phyloP scores from a whole-genome alignment of 768 basidiomycete species.

The Galerina sulciceps region DNA sequence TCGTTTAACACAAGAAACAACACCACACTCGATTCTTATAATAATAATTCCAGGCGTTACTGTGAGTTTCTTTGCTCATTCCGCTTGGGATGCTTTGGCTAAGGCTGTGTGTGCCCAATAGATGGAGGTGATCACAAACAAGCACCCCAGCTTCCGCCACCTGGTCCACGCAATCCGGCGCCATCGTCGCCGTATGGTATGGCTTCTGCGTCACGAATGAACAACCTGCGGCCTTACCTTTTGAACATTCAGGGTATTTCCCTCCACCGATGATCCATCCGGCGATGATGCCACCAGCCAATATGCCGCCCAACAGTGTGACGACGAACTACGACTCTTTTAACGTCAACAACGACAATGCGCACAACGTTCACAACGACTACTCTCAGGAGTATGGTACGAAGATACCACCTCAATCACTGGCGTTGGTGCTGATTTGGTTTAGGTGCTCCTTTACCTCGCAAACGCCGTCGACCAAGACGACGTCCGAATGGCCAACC shows the following conservation, averaged over 20 bases:
- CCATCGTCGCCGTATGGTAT: background rate
- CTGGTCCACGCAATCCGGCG: background rate
- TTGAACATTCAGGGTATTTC: background rate
- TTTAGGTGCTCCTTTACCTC: background rate
- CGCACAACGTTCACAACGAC: conserved; percentile 4
- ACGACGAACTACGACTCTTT: conserved; percentile 1
- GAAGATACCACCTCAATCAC: background rate
- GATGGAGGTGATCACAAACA: background rate
- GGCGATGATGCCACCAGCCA: background rate
- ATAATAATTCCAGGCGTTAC: background rate
- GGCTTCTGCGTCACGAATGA: background rate
- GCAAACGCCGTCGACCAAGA: background rate
- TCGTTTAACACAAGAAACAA: conserved; percentile 15
- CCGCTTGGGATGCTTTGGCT: background rate
- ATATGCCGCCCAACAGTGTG: background rate
- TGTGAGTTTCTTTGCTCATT: background rate
- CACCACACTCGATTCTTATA: conserved; percentile 3
- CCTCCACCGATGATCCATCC: conserved; percentile 5
- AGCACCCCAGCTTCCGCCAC: background rate
- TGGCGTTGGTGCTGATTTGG: background rate
- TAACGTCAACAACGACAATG: background rate
- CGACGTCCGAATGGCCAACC: background rate
- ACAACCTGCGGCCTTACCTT: background rate
- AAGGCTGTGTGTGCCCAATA: background rate
- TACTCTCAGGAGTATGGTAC: conserved; percentile 14